Conservation (phyloP, 495 filamentous ascomycete genomes). For the Aspergillus funiculosus region DNA sequence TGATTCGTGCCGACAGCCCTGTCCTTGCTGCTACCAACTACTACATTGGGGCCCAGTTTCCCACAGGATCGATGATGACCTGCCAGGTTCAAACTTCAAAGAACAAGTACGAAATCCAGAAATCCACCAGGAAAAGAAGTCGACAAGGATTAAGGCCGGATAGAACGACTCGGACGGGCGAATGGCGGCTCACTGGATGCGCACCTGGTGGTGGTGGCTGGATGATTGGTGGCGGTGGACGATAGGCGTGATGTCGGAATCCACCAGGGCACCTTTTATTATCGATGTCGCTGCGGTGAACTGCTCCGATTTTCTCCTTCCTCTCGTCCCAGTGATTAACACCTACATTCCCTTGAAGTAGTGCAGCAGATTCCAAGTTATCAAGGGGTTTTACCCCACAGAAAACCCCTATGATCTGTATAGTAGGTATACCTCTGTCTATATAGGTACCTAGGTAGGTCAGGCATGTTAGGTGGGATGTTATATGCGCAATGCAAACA, state of each 20-base stretch:
- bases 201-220: slow-evolving; percentile 39
- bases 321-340: too few species aligned
- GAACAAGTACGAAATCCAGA: slow-evolving; percentile 10
- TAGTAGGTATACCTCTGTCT: too few species aligned
- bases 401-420: too few species aligned
- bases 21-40: background rate
- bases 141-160: slow-evolving; percentile 7
- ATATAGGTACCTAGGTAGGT: too few species aligned
- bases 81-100: slow-evolving; percentile 6
- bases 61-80: slow-evolving; percentile 6
- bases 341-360: too few species aligned
- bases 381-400: too few species aligned
- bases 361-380: too few species aligned
- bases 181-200: slow-evolving; percentile 47
- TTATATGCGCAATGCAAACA: too few species aligned
- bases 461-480: too few species aligned
- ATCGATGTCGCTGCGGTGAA: background rate
- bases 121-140: slow-evolving; percentile 8
- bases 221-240: slow-evolving; percentile 17
- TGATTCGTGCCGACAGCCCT: background rate
- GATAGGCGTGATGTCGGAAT: slow-evolving; percentile 12
- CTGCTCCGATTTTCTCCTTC: too few species aligned
- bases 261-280: slow-evolving; percentile 10
- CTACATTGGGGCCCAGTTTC: background rate
- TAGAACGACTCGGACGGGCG: slow-evolving; percentile 21